Conservation (phyloP, 129 eudicot genomes). For the Artemisia tridentata region DNA sequence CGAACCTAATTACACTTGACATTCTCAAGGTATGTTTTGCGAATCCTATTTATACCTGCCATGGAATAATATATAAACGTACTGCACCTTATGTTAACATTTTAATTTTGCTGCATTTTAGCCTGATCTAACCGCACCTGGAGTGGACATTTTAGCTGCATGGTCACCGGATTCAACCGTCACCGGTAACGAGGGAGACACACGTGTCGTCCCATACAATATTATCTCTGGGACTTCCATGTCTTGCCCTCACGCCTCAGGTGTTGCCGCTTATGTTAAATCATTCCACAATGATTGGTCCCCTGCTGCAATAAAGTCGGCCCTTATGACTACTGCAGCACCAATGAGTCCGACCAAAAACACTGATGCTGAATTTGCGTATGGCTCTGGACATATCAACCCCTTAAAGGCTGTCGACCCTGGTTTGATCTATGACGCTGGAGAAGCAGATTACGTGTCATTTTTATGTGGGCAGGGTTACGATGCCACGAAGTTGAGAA, state of each 20-base stretch:
- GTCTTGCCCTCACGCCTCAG: conserved; percentile 77
- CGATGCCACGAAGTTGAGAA: conserved; percentile 16
- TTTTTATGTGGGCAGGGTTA: conserved; percentile 60
- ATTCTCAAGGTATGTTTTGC: conserved; percentile 52
- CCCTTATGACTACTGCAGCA: conserved; percentile 63
- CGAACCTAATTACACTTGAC: conserved; percentile 55
- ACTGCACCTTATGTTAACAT: neutral
- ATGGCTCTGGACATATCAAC: conserved; percentile 52
- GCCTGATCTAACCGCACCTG: conserved; percentile 73
- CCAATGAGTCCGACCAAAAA: conserved; percentile 33
- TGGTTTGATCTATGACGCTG: conserved; percentile 50
- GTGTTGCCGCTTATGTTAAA: conserved; percentile 62
- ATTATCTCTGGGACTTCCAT: conserved; percentile 62
- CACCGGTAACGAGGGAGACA: conserved; percentile 43
- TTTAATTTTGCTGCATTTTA: conserved; percentile 15
- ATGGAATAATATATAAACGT: neutral
- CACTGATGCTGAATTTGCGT: conserved; percentile 46
- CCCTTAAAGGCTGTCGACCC: conserved; percentile 41
- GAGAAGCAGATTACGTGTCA: conserved; percentile 35
- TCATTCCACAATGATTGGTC: conserved; percentile 59
- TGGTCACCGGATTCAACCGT: conserved; percentile 44
- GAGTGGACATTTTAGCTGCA: conserved; percentile 58
- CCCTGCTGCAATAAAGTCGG: conserved; percentile 65
- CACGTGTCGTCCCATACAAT: conserved; percentile 45
- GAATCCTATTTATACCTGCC: neutral